phyloP scores from a whole-genome alignment of 441 rosid genomes.

The Biscutella laevigata region DNA sequence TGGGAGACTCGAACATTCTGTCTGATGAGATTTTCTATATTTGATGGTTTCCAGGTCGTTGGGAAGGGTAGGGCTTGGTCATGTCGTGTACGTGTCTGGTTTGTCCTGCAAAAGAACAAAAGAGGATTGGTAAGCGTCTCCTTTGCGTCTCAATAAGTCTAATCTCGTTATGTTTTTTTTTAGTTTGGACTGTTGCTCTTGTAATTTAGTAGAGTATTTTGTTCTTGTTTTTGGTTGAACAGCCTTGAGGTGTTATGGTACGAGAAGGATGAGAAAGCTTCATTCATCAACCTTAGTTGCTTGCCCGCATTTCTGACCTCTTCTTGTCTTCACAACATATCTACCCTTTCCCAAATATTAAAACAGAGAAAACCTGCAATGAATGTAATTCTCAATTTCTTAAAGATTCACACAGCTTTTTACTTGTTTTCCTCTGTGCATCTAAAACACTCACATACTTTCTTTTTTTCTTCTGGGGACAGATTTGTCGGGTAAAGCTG shows the following conservation, averaged over 20 bases:
- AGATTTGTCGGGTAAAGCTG: conserved; percentile 64
- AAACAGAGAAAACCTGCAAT: conserved; percentile 32
- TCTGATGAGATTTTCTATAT: neutral
- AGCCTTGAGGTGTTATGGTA: conserved; percentile 72
- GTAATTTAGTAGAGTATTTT: too few species aligned
- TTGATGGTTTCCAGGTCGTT: conserved; percentile 52
- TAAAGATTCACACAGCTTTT: neutral
- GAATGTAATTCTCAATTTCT: neutral
- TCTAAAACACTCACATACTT: neutral
- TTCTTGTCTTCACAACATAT: conserved; percentile 59
- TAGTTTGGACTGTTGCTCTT: too few species aligned
- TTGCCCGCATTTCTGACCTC: conserved; percentile 83
- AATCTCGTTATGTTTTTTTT: too few species aligned
- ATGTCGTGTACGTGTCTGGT: conserved; percentile 59
- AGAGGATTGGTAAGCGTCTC: conserved; percentile 38
- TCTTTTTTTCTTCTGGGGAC: neutral
- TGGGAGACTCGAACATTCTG: neutral
- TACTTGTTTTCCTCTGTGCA: neutral
- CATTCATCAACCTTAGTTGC: conserved; percentile 66
- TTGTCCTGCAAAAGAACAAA: conserved; percentile 55
- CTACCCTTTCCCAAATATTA: conserved; percentile 50
- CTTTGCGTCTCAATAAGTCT: neutral
- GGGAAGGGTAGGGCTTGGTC: conserved; percentile 73
- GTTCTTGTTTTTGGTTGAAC: conserved; percentile 24
- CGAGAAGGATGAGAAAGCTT: conserved; percentile 51